phyloP scores from a whole-genome alignment of 164 flowering plant species.

The grape (Vitis vinifera) region DNA sequence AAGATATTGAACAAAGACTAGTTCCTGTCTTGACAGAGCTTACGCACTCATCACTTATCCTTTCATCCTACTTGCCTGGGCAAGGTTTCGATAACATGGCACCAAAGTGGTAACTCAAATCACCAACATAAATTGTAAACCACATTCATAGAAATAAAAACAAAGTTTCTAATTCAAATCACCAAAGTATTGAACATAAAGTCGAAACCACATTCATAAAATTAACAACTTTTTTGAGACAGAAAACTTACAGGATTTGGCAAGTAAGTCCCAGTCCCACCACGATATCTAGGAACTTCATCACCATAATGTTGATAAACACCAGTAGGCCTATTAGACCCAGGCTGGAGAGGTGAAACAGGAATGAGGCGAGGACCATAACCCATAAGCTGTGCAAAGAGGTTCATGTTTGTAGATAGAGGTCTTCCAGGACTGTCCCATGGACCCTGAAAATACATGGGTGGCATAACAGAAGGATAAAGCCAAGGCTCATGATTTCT shows the following conservation, averaged over 20 bases:
- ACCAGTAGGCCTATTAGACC: conserved; percentile 56
- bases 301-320: conserved; percentile 68
- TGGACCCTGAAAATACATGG: conserved; percentile 79
- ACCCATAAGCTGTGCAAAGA: conserved; percentile 57
- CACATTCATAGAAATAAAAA: too few relatives aligned
- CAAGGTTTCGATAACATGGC: neutral
- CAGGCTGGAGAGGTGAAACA: conserved; percentile 67
- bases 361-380: conserved; percentile 75
- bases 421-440: conserved; percentile 98
- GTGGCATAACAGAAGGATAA: conserved; percentile 75
- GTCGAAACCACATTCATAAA: neutral
- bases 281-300: conserved; percentile 85
- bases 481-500: conserved; percentile 40
- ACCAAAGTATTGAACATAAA: neutral
- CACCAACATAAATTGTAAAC: neutral
- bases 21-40: too few relatives aligned
- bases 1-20: too few relatives aligned
- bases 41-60: too few relatives aligned
- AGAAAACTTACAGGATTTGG: conserved; percentile 84
- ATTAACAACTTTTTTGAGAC: neutral
- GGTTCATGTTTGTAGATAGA: conserved; percentile 48
- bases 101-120: too few relatives aligned
- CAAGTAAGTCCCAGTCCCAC: conserved; percentile 96
- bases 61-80: neutral
- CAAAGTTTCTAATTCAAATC: too few relatives aligned